Evolutionary conservation across 768 basidiomycete species (phyloP).

Genomic region (Leccinum obscurum): DNA sequence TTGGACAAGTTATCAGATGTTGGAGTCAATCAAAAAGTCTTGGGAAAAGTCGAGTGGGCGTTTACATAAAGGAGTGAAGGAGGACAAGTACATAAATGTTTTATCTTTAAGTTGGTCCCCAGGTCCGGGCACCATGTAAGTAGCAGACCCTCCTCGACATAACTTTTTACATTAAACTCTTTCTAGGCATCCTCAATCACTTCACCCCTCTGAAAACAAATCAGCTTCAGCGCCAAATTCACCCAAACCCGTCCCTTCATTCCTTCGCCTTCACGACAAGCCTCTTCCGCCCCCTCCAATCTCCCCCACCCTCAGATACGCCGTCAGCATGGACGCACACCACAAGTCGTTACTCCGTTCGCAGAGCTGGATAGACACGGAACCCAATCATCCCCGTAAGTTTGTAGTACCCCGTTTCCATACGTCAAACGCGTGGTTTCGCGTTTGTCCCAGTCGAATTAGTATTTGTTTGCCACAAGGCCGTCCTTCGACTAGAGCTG

Average conservation of each 20-base stretch:
- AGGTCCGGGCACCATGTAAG: constrained; percentile 22
- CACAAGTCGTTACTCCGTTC: constrained; percentile 18
- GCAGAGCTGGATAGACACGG: constrained; percentile 28
- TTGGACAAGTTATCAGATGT: constrained; percentile 6
- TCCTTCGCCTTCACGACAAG: constrained; percentile 32
- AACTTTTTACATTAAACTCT: background rate
- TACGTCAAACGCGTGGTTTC: constrained; percentile 11
- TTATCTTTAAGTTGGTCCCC: constrained; percentile 5
- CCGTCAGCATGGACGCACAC: constrained; percentile 30
- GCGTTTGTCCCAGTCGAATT: constrained; percentile 4
- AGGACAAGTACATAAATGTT: constrained; percentile 23
- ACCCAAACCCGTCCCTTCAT: constrained; percentile 14
- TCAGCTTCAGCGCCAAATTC: constrained; percentile 30
- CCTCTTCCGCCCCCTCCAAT: constrained; percentile 42
- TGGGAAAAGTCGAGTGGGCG: constrained; percentile 16
- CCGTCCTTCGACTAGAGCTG: constrained; percentile 12
- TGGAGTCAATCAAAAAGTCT: constrained; percentile 10
- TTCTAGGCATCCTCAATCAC: constrained; percentile 21
- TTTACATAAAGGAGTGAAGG: constrained; percentile 31
- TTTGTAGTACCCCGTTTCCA: constrained; percentile 19
- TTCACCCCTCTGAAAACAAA: constrained; percentile 24
- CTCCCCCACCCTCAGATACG: constrained; percentile 24
- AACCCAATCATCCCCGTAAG: constrained; percentile 24
- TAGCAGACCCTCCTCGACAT: background rate
- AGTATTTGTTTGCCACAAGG: constrained; percentile 25